Evolutionary conservation across 1,284 basidiomycete genomes (phyloP).

Genomic region (Porodaedalea pini): DNA sequence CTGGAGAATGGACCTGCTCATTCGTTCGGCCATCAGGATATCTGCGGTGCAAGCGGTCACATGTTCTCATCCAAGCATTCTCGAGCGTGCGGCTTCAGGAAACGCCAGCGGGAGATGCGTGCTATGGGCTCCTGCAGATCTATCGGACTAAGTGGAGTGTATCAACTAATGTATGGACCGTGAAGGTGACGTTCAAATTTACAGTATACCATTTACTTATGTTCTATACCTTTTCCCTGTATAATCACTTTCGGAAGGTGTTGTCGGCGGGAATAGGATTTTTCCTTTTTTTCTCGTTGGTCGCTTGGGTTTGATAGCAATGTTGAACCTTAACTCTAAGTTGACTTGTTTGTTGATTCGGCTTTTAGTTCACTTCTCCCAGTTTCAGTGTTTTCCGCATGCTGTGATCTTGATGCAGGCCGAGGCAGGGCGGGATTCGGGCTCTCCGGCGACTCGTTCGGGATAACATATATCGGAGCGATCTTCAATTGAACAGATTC

Average conservation of each 20-base stretch:
- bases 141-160: constrained; percentile 10
- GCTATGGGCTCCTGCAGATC: constrained; percentile 61
- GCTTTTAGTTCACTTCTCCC: background rate
- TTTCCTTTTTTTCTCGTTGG: background rate
- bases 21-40: constrained; percentile 44
- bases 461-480: background rate
- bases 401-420: background rate
- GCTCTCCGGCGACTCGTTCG: constrained; percentile 1
- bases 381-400: background rate
- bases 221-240: background rate
- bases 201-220: background rate
- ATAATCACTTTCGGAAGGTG: background rate
- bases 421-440: background rate
- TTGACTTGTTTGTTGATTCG: background rate
- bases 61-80: constrained; percentile 71
- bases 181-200: background rate
- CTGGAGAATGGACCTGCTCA: constrained; percentile 2
- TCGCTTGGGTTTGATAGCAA: background rate
- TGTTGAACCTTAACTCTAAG: background rate
- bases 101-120: constrained; percentile 75
- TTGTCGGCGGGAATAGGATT: constrained; percentile 5
- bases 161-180: background rate
- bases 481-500: background rate
- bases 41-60: constrained; percentile 81
- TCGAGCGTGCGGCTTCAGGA: constrained; percentile 69